Percentiles rank a stretch among this genome's conserved stretches.
These are phyloP conservation scores for Yamadazyma kanchanaburiensis DNA, from an alignment of 1,139 yeast genomes.

Conservation along the genomic window DNA sequence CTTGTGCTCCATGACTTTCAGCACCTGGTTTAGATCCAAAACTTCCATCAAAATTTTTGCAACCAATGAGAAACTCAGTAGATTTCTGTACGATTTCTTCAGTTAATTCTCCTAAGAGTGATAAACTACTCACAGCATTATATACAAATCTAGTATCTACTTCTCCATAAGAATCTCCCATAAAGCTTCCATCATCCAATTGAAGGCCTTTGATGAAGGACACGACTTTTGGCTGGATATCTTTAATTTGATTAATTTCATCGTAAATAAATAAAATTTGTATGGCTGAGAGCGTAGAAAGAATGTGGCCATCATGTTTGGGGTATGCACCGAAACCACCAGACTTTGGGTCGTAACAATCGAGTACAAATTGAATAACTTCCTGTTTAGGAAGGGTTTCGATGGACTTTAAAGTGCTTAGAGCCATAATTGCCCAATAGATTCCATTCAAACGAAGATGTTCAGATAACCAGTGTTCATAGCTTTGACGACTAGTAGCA, in stretches of 20 bases:
- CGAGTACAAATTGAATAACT: slow-evolving; percentile 62
- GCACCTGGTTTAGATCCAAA: slow-evolving; percentile 94
- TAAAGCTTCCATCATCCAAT: slow-evolving; percentile 71
- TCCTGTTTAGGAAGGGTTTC: slow-evolving; percentile 55
- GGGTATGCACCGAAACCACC: slow-evolving; percentile 96
- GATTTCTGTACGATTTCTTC: slow-evolving; percentile 61
- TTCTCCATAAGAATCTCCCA: slow-evolving; percentile 90
- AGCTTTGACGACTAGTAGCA: slow-evolving; percentile 26
- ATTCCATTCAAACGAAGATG: slow-evolving; percentile 88
- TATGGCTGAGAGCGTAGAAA: slow-evolving; percentile 81
- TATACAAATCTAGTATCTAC: slow-evolving; percentile 89
- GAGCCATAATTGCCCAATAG: slow-evolving; percentile 91
- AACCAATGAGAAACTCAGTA: slow-evolving; percentile 57
- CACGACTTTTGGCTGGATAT: slow-evolving; percentile 24
- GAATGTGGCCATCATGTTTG: slow-evolving; percentile 83
- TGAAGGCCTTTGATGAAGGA: slow-evolving; percentile 55
- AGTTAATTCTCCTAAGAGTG: slow-evolving; percentile 65
- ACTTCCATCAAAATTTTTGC: slow-evolving; percentile 94
- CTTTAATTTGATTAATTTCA: slow-evolving; percentile 38
- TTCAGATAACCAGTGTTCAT: slow-evolving; percentile 87
- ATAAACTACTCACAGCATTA: slow-evolving; percentile 71
- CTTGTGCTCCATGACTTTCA: slow-evolving; percentile 93
- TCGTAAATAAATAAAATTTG: slow-evolving; percentile 74
- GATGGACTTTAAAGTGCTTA: slow-evolving; percentile 55
- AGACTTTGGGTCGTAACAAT: slow-evolving; percentile 55